Evolutionary conservation across 305 asterid species (phyloP), one percentile per base, ranked within the genome.

Genomic region (Solanum chacoense): DNA sequence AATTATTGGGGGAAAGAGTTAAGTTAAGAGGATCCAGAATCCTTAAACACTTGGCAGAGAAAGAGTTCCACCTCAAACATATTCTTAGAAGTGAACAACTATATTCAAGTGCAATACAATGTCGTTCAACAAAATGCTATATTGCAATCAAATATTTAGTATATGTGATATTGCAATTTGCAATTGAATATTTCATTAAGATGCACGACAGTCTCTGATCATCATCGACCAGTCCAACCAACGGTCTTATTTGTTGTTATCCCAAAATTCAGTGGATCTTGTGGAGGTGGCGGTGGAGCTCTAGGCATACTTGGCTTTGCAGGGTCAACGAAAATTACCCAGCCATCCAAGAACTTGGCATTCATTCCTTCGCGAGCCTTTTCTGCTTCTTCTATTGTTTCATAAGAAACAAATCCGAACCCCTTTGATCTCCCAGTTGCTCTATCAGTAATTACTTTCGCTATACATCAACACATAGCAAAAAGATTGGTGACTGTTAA

Each of bases 311-410:
- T 94, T 5, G 98, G 98, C 86, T 88, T 96, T 38, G 99, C 99
- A 8, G 99, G 99, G 85, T 96, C 99, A 14, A 95, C 99, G 88
- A 97, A 97, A 84, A 97, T 95, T 40, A 96, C 99, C 99, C 99
- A 97, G 34, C 98, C 98, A 38, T 97, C 99, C 76, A 95, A 95
- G 91, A 84, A 96, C 90, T 95, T 95, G 37, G 98, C 97, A 14
- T 94, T 92, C 98, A 97, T 95, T 90, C 93, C 99, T 85, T 94
- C 96, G 4, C 98, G 93, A 11, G 99, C 99, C 90, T 93, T 96
- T 92, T 97, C 96, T 42, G 99, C 99, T 87, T 96, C 99, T 91
- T 97, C 98, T 50, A 96, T 88, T 6, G 94, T 91, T 86, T 93
- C 98, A 36, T 93, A 97, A 11, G 95, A 89, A 26, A 96, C 97